Percentiles rank a stretch among this genome's conserved stretches.
Conservation (phyloP, 768 basidiomycete species). For the Serendipita vermifera region DNA sequence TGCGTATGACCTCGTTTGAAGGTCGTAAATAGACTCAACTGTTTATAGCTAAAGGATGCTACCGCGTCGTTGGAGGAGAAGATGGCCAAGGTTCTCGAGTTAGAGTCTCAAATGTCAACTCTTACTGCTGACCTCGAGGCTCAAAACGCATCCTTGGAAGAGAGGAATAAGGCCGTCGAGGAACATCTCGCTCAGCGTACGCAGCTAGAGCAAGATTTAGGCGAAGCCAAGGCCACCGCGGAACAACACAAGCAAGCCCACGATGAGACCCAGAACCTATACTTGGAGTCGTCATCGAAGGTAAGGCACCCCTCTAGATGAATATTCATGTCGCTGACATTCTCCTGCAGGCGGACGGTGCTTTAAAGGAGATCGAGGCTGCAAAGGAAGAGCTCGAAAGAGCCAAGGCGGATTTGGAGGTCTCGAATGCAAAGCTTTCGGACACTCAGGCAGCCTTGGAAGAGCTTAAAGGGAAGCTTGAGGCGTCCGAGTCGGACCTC, state of each 20-base stretch:
- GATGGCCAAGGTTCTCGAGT: slow-evolving; percentile 6
- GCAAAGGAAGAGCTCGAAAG: slow-evolving; percentile 47
- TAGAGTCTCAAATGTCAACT: slow-evolving; percentile 10
- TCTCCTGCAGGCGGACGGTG: slow-evolving; percentile 14
- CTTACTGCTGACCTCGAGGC: slow-evolving; percentile 16
- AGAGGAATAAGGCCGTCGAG: slow-evolving; percentile 38
- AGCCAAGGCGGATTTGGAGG: slow-evolving; percentile 47
- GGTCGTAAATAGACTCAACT: too few species aligned
- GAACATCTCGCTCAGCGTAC: slow-evolving; percentile 7
- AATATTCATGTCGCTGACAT: neutral
- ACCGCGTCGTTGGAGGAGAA: slow-evolving; percentile 28
- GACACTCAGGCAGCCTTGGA: slow-evolving; percentile 52
- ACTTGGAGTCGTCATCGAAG: neutral
- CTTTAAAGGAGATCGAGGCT: slow-evolving; percentile 34
- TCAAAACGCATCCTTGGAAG: slow-evolving; percentile 30
- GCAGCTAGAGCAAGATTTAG: neutral
- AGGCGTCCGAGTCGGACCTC: slow-evolving; percentile 39
- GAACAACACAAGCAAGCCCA: slow-evolving; percentile 6
- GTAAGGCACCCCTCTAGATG: neutral
- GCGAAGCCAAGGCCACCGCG: neutral
- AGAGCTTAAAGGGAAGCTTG: slow-evolving; percentile 39
- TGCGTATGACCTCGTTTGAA: too few species aligned
- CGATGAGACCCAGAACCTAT: neutral
- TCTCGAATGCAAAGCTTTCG: slow-evolving; percentile 45
- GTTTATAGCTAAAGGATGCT: neutral